Conservation (phyloP, 2,329 filamentous ascomycete species). For the Penicillium digitatum region DNA sequence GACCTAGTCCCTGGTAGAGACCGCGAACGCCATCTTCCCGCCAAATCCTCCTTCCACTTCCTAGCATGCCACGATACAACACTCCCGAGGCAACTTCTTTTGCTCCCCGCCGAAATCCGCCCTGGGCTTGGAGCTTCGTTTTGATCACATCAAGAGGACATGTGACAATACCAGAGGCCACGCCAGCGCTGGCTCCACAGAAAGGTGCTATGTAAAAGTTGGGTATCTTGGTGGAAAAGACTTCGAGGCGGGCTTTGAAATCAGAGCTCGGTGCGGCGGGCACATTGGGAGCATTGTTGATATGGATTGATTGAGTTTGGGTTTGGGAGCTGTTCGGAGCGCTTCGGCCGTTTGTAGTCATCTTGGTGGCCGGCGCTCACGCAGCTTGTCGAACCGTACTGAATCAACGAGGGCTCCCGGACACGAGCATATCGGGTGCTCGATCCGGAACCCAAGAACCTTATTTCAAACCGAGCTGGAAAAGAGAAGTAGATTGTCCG, state of each 20-base stretch:
- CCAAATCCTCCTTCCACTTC: constrained; percentile 83
- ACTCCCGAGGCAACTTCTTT: constrained; percentile 44
- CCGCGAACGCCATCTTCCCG: constrained; percentile 81
- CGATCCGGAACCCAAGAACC: constrained; percentile 38
- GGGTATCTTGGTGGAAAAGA: constrained; percentile 49
- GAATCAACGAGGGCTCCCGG: constrained; percentile 42
- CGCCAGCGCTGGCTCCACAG: constrained; percentile 81
- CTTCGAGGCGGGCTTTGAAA: constrained; percentile 38
- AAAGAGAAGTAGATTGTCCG: background rate
- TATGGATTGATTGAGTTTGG: constrained; percentile 24
- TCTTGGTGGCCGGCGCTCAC: constrained; percentile 39
- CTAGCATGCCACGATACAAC: constrained; percentile 79
- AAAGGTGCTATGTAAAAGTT: constrained; percentile 69
- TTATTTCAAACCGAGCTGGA: constrained; percentile 14
- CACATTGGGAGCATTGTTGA: constrained; percentile 24
- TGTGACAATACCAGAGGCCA: constrained; percentile 89
- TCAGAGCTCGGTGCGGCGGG: constrained; percentile 27
- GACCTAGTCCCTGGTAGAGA: constrained; percentile 87
- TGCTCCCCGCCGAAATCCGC: constrained; percentile 61
- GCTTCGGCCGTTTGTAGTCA: constrained; percentile 46
- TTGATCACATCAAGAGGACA: constrained; percentile 99
- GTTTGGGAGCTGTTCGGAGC: constrained; percentile 31
- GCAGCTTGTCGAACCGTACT: constrained; percentile 38
- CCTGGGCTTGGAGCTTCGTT: constrained; percentile 94
- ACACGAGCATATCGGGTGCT: constrained; percentile 41